These are phyloP conservation scores for Talaromyces verruculosus DNA, from an alignment of 2,329 filamentous ascomycete species.

Conservation along the genomic window DNA sequence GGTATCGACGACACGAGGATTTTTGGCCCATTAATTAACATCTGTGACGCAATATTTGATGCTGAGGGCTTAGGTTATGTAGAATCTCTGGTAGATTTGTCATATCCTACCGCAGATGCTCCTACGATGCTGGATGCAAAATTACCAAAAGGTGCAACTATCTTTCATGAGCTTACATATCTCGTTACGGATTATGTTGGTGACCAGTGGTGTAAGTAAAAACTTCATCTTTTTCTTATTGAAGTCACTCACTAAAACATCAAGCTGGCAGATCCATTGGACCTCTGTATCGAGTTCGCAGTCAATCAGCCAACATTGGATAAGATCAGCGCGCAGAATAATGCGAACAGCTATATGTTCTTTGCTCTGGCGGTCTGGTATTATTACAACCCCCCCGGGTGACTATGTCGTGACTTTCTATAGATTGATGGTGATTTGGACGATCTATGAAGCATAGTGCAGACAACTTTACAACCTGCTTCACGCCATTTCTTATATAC, in stretches of 20 bases:
- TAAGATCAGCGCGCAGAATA: background rate
- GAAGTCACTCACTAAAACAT: background rate
- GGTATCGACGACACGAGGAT: background rate
- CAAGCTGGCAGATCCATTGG: background rate
- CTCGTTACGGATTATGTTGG: background rate
- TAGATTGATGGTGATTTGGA: no score
- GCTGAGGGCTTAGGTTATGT: background rate
- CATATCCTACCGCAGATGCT: background rate
- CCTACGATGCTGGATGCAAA: background rate
- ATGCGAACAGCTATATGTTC: conserved; percentile 4
- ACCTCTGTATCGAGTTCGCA: background rate
- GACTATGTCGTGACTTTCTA: background rate
- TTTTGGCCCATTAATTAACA: background rate
- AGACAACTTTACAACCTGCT: no score
- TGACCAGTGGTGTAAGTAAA: background rate
- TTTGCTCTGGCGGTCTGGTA: conserved; percentile 6
- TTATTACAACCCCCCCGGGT: background rate
- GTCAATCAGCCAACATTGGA: background rate
- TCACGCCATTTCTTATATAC: no score
- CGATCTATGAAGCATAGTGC: no score
- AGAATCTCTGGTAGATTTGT: background rate
- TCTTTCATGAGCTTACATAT: conserved; percentile 1
- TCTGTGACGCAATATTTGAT: background rate
- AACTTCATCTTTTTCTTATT: background rate
- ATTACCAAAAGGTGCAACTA: background rate